Evolutionary conservation across 106 monocot species (phyloP).

Genomic region (Agapanthus africanus): DNA sequence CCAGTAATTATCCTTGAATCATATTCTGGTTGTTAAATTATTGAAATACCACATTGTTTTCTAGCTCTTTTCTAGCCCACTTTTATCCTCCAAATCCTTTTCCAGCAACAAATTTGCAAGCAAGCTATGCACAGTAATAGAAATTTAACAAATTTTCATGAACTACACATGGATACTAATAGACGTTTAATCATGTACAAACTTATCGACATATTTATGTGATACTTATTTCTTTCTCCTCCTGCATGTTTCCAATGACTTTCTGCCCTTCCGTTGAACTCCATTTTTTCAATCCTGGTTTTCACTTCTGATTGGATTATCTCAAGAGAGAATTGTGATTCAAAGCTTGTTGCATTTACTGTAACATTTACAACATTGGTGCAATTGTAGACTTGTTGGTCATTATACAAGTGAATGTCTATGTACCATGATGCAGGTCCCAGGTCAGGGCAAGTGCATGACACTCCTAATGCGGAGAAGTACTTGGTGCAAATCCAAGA

Average conservation of each 20-base stretch:
- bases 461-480: constrained; percentile 13
- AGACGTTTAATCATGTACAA: neutral
- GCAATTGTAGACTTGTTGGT: neutral
- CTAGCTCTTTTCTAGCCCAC: neutral
- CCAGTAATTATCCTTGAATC: constrained; percentile 13
- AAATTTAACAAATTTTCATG: neutral
- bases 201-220: neutral
- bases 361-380: neutral
- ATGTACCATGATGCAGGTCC: constrained; percentile 18
- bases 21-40: neutral
- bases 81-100: neutral
- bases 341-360: neutral
- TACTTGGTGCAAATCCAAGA: constrained; percentile 28
- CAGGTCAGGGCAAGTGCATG: constrained; percentile 31
- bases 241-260: neutral
- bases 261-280: neutral
- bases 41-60: constrained; percentile 4
- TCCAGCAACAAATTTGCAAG: neutral
- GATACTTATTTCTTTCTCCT: neutral
- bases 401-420: neutral
- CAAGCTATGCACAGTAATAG: neutral
- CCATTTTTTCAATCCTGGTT: neutral
- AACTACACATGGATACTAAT: neutral
- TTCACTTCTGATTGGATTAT: neutral
- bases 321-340: neutral